Percentiles rank a stretch among this genome's conserved stretches.
phyloP scores from a whole-genome alignment of 768 basidiomycete genomes.

The Rhodotorula taiwanensis region DNA sequence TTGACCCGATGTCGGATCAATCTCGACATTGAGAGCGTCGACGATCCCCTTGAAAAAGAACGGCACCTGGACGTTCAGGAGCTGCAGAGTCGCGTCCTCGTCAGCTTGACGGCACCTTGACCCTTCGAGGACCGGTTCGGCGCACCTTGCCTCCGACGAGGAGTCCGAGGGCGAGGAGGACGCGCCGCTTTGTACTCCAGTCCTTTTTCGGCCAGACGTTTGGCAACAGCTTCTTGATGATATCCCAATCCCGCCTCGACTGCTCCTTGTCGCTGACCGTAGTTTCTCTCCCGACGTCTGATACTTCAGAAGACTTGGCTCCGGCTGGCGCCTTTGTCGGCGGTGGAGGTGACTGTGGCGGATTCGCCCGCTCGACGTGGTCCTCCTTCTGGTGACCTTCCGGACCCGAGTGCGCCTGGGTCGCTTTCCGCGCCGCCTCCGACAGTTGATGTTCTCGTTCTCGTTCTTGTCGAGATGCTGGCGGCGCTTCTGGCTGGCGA shows the following conservation, averaged over 20 bases:
- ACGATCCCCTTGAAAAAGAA: constrained; percentile 87
- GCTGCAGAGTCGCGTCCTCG: constrained; percentile 47
- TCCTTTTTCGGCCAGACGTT: constrained; percentile 82
- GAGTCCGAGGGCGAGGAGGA: constrained; percentile 71
- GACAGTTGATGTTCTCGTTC: constrained; percentile 20
- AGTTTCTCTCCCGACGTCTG: constrained; percentile 11
- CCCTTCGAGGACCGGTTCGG: not conserved
- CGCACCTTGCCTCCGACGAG: constrained; percentile 78
- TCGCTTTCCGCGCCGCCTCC: constrained; percentile 15
- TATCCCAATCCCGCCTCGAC: constrained; percentile 62
- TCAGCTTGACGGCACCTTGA: not conserved
- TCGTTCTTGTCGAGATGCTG: not conserved
- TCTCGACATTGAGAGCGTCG: constrained; percentile 77
- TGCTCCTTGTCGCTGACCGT: constrained; percentile 28
- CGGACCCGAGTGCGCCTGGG: constrained; percentile 24
- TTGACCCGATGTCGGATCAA: constrained; percentile 54
- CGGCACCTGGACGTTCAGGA: constrained; percentile 97
- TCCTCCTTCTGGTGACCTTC: constrained; percentile 32
- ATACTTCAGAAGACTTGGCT: not conserved
- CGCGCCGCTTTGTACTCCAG: constrained; percentile 71
- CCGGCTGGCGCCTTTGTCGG: not conserved
- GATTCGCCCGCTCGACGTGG: not conserved
- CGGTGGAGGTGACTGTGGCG: too few relatives aligned
- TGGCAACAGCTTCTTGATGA: constrained; percentile 69
- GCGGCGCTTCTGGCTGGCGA: not conserved